A percentile compares a stretch with the other conserved stretches of the same genome.
Conservation (phyloP, 768 basidiomycete species). For the Amanita phalloides region DNA sequence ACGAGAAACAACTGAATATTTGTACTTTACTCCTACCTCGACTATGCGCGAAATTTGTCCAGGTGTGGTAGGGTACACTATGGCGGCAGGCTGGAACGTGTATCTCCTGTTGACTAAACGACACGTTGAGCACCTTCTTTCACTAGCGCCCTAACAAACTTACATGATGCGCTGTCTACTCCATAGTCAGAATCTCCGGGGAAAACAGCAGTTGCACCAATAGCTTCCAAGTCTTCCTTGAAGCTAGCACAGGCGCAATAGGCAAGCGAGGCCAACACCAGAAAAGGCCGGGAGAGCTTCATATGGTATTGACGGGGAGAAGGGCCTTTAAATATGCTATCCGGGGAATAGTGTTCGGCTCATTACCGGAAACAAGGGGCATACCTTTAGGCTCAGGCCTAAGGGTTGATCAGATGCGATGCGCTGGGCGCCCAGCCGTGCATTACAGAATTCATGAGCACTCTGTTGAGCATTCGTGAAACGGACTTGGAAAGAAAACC, state of each 20-base stretch:
- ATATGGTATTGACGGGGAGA: background rate
- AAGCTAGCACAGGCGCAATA: background rate
- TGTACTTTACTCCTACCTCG: slow-evolving; percentile 15
- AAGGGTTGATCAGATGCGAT: no score
- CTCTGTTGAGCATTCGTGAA: no score
- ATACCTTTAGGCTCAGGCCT: no score
- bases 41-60: slow-evolving; percentile 18
- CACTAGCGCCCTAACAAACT: background rate
- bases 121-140: background rate
- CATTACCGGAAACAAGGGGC: no score
- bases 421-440: no score
- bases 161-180: background rate
- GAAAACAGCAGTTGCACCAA: background rate
- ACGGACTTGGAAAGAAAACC: no score
- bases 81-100: slow-evolving; percentile 18
- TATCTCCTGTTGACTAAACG: slow-evolving; percentile 19
- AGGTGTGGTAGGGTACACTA: slow-evolving; percentile 17
- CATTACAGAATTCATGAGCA: no score
- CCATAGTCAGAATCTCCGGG: background rate
- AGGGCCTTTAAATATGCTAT: no score
- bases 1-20: slow-evolving; percentile 24
- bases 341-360: no score
- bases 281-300: background rate
- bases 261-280: background rate
- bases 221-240: background rate